Evolutionary conservation across 352 stramenopile genomes (phyloP).

Genomic region (Pythium coloratum): DNA sequence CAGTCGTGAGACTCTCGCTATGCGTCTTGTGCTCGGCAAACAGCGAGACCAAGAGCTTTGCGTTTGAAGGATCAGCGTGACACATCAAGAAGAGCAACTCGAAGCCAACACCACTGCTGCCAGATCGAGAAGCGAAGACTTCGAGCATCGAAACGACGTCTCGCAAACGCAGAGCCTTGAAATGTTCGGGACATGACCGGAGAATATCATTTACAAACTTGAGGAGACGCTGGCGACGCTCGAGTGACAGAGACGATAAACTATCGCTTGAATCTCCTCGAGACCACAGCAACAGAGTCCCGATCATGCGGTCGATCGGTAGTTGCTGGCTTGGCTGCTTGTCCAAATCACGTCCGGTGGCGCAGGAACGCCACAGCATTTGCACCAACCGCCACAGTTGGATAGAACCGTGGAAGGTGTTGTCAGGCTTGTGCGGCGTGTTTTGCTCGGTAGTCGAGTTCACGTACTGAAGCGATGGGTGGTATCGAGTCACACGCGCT

Average conservation of each 20-base stretch:
- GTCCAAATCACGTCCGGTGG: background rate
- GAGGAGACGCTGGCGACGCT: background rate
- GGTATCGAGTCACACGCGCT: background rate
- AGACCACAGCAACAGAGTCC: background rate
- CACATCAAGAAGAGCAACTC: slow-evolving; percentile 22
- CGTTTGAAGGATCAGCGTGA: slow-evolving; percentile 2
- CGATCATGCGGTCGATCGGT: background rate
- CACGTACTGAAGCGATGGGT: slow-evolving; percentile 20
- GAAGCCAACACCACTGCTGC: slow-evolving; percentile 11
- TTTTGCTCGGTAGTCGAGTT: slow-evolving; percentile 12
- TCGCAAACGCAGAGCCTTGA: slow-evolving; percentile 4
- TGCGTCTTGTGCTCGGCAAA: background rate
- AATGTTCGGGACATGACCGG: slow-evolving; percentile 1
- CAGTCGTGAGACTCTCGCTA: background rate
- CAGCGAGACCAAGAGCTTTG: background rate
- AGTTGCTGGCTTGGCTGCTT: slow-evolving; percentile 3
- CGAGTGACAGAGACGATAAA: background rate
- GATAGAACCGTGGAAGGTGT: slow-evolving; percentile 13
- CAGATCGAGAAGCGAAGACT: background rate
- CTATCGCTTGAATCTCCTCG: background rate
- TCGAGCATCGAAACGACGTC: slow-evolving; percentile 16
- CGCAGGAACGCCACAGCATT: slow-evolving; percentile 12
- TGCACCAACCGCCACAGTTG: slow-evolving; percentile 22
- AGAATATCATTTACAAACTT: slow-evolving; percentile 24
- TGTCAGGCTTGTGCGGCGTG: background rate